These are phyloP conservation scores for Sporothrix pallida DNA, from an alignment of 2,329 filamentous ascomycete species.

Conservation along the genomic window DNA sequence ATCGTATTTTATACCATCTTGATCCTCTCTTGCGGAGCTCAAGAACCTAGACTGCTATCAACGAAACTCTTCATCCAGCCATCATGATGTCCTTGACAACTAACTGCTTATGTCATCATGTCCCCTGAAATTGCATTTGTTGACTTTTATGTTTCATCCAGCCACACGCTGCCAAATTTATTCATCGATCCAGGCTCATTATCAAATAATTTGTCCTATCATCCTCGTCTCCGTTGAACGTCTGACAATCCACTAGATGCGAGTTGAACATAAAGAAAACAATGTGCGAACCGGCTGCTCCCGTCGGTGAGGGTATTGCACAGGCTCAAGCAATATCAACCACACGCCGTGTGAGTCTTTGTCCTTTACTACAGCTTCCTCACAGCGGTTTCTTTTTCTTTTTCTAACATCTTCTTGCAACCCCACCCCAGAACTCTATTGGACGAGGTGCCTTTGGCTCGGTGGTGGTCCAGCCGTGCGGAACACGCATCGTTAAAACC, in stretches of 20 bases:
- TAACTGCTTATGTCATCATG: neutral
- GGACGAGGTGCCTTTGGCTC: conserved; percentile 6
- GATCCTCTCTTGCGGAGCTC: no score
- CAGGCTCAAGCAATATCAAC: neutral
- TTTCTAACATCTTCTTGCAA: no score
- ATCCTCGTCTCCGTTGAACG: neutral
- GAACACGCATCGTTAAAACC: neutral
- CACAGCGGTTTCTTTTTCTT: no score
- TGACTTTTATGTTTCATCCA: neutral
- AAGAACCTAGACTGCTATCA: no score
- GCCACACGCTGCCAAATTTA: neutral
- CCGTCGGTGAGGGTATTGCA: neutral
- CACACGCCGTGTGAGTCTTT: neutral
- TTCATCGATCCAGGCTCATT: neutral
- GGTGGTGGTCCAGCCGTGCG: neutral
- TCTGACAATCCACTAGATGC: neutral
- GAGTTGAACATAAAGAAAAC: no score
- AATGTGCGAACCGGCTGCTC: neutral
- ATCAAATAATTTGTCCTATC: neutral
- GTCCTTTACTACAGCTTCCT: no score
- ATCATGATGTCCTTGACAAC: no score
- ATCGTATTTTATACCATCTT: no score
- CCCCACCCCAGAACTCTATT: neutral
- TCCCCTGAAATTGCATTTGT: neutral
- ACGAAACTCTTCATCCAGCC: no score